Evolutionary conservation across 2,329 filamentous ascomycete genomes (phyloP).

Genomic region (Aspergillus tanneri): DNA sequence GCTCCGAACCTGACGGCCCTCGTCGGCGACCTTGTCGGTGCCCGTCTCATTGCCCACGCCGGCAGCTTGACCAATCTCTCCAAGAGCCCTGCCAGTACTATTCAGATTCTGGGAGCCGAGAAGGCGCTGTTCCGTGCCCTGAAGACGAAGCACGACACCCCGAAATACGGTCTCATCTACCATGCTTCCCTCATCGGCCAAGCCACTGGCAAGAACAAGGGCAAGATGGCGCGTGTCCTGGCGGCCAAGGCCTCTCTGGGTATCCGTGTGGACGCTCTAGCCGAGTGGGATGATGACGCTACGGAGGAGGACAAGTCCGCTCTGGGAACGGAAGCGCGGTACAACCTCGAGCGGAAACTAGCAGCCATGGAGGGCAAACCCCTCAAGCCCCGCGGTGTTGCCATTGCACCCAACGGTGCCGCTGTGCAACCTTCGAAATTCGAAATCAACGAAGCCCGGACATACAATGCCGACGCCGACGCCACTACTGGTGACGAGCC

Average conservation of each 20-base stretch:
- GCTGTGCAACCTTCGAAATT: conserved; percentile 65
- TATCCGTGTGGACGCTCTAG: conserved; percentile 86
- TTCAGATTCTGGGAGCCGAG: conserved; percentile 97
- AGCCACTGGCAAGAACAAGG: conserved; percentile 97
- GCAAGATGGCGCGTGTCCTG: conserved; percentile 96
- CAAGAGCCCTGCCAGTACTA: conserved; percentile 91
- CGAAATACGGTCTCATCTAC: conserved; percentile 95
- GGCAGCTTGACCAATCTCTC: conserved; percentile 92
- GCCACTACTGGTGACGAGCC: conserved; percentile 70
- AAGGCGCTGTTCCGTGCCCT: conserved; percentile 97
- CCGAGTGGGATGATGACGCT: conserved; percentile 71
- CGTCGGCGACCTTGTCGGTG: conserved; percentile 89
- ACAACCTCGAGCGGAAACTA: conserved; percentile 50
- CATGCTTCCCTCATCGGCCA: conserved; percentile 92
- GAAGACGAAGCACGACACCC: conserved; percentile 98
- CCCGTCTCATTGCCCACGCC: conserved; percentile 89
- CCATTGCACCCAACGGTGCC: conserved; percentile 72
- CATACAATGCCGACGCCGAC: conserved; percentile 94
- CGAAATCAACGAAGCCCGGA: conserved; percentile 84
- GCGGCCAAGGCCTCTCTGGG: conserved; percentile 91
- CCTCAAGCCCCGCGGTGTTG: conserved; percentile 70
- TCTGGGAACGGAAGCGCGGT: conserved; percentile 64
- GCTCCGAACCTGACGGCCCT: conserved; percentile 93
- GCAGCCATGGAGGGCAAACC: conserved; percentile 82
- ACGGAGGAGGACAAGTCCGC: conserved; percentile 87